These are phyloP conservation scores for Paracamarosporium sp. DNA, from an alignment of 2,329 filamentous ascomycete species.

Conservation along the genomic window DNA sequence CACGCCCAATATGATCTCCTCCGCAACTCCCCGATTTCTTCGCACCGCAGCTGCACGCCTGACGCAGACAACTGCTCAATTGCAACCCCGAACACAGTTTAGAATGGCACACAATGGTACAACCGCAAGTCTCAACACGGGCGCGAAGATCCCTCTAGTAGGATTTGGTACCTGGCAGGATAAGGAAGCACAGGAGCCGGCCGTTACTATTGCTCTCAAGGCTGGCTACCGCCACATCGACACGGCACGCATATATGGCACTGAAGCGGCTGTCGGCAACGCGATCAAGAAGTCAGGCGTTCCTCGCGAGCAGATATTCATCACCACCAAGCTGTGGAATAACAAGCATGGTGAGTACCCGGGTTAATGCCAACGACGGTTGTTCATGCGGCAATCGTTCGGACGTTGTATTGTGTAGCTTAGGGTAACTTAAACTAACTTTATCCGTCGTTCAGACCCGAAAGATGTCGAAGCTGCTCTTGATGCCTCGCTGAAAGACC, in stretches of 20 bases:
- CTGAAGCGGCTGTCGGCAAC: slow-evolving; percentile 23
- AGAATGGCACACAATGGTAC: slow-evolving; percentile 40
- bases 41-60: slow-evolving; percentile 13
- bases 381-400: too few species aligned
- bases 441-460: slow-evolving; percentile 46
- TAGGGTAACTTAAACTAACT: not conserved
- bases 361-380: too few species aligned
- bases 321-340: slow-evolving; percentile 87
- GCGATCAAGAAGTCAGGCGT: slow-evolving; percentile 41
- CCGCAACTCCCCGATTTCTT: slow-evolving; percentile 9
- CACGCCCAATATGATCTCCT: slow-evolving; percentile 10
- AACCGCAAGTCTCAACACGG: slow-evolving; percentile 64
- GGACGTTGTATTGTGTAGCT: not conserved
- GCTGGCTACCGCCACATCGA: slow-evolving; percentile 26
- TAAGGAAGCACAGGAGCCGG: slow-evolving; percentile 36
- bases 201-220: slow-evolving; percentile 39
- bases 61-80: slow-evolving; percentile 12
- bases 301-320: slow-evolving; percentile 48
- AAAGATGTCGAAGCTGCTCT: slow-evolving; percentile 72
- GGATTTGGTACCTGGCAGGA: slow-evolving; percentile 56
- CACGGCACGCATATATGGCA: slow-evolving; percentile 26
- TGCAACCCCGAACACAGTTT: slow-evolving; percentile 11
- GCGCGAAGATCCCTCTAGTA: slow-evolving; percentile 75
- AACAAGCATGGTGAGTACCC: slow-evolving; percentile 69
- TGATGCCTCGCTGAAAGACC: slow-evolving; percentile 75